phyloP scores from a whole-genome alignment of 78 protist species.

The slime mould (Dictyostelium discoideum) region dicty_2.7 NC_007089.4:3317001-3317500 shows the following conservation, averaged over 20 bases:
- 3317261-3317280: constrained; percentile 77
- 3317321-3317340: constrained; percentile 37
- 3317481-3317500: neutral
- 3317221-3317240: constrained; percentile 96
- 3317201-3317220: constrained; percentile 92
- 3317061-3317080: constrained; percentile 89
- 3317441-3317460: neutral
- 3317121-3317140: constrained; percentile 90
- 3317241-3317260: constrained; percentile 92
- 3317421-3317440: too few relatives aligned
- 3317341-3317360: neutral
- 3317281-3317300: constrained; percentile 70
- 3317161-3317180: constrained; percentile 91
- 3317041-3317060: constrained; percentile 93
- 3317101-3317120: constrained; percentile 92
- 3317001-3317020: constrained; percentile 98
- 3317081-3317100: constrained; percentile 93
- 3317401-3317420: neutral
- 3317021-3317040: constrained; percentile 90
- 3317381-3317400: neutral
- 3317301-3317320: constrained; percentile 77
- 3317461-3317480: too few relatives aligned
- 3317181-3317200: constrained; percentile 87
- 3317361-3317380: neutral
- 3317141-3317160: constrained; percentile 91